A percentile compares a stretch with the other conserved stretches of the same genome.
Conservation (phyloP, 176 grass and related monocot genomes). For the Avena sativa region DNA sequence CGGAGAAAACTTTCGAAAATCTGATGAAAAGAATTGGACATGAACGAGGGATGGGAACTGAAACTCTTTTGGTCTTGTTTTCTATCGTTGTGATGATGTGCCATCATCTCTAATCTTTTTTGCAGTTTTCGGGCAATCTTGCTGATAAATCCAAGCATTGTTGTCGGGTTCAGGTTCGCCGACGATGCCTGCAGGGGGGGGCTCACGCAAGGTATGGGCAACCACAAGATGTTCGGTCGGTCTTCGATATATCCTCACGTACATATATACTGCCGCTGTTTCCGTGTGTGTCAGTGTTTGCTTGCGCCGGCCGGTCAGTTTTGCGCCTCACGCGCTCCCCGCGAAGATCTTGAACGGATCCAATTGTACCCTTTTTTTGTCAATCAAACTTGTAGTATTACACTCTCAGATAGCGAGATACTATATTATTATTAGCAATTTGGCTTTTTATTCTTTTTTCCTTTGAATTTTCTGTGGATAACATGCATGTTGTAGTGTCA, state of each 20-base stretch:
- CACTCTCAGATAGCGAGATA: too few relatives aligned
- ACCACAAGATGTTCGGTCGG: neutral
- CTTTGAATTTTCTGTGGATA: too few relatives aligned
- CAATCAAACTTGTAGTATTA: too few relatives aligned
- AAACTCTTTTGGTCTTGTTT: neutral
- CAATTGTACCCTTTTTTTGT: too few relatives aligned
- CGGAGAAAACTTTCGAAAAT: neutral
- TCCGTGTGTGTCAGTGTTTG: too few relatives aligned
- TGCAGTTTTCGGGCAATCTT: neutral
- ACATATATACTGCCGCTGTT: too few relatives aligned
- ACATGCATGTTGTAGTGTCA: too few relatives aligned
- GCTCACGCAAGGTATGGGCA: neutral
- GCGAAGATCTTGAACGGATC: too few relatives aligned
- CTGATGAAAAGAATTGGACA: neutral
- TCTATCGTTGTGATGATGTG: neutral
- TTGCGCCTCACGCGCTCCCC: too few relatives aligned
- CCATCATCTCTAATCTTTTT: neutral
- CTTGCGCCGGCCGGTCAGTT: too few relatives aligned
- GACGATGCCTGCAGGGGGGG: neutral
- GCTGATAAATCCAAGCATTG: neutral
- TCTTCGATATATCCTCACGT: neutral
- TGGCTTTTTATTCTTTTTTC: too few relatives aligned
- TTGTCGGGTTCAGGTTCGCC: neutral
- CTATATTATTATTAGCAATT: too few relatives aligned
- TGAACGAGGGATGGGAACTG: neutral